Percentiles rank a stretch among this genome's conserved stretches.
phyloP scores from a whole-genome alignment of 2,329 filamentous ascomycete genomes.

The Hansfordia pulvinata region DNA sequence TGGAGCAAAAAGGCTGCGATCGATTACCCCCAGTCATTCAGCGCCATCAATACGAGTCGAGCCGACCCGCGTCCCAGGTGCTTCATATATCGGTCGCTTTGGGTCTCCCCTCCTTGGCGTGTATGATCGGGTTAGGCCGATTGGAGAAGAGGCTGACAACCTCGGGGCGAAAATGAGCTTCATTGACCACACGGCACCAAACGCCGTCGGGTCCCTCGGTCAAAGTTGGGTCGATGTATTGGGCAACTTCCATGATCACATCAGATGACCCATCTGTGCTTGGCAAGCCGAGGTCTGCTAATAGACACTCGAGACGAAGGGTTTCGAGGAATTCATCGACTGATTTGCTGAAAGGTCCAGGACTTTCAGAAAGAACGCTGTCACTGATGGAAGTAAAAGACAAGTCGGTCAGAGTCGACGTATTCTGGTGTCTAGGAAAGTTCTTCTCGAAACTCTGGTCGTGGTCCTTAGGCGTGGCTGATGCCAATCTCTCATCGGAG shows the following conservation, averaged over 20 bases:
- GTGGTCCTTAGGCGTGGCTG: too few relatives aligned
- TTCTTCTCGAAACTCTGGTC: too few relatives aligned
- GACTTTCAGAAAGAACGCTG: conserved; percentile 2
- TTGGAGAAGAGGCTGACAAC: conserved; percentile 8
- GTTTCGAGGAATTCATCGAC: conserved; percentile 7
- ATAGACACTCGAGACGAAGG: conserved; percentile 5
- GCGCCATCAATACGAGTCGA: background rate
- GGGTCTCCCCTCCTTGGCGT: conserved; percentile 5
- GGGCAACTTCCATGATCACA: background rate
- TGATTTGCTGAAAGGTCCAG: conserved; percentile 3
- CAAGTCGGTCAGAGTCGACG: background rate
- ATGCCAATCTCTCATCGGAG: too few relatives aligned
- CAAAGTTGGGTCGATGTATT: conserved; percentile 1
- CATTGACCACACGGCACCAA: conserved; percentile 3
- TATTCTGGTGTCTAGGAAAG: too few relatives aligned
- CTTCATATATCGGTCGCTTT: conserved; percentile 10
- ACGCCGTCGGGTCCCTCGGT: conserved; percentile 1
- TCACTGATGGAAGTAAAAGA: too few relatives aligned
- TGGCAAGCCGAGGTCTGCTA: background rate
- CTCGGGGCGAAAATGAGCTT: conserved; percentile 7
- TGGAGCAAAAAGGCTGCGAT: too few relatives aligned
- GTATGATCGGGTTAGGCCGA: conserved; percentile 9
- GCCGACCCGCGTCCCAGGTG: background rate
- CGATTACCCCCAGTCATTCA: too few relatives aligned
- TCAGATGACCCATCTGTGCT: background rate